A percentile compares a stretch with the other conserved stretches of the same genome.
These are phyloP conservation scores for Lithohypha guttulata DNA, from an alignment of 2,329 filamentous ascomycete genomes.

Conservation along the genomic window DNA sequence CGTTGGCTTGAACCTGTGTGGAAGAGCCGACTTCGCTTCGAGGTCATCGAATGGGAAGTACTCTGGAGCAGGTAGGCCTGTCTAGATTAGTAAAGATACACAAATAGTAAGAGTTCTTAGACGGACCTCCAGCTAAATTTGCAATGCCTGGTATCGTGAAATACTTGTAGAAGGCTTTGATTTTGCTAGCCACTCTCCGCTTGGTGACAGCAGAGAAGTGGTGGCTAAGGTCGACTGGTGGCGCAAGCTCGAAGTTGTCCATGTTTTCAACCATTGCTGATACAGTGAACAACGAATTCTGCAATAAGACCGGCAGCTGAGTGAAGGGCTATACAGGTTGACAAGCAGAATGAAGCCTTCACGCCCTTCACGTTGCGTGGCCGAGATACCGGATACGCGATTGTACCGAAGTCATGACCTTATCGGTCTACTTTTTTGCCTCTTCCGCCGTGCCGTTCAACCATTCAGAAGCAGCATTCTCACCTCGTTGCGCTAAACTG, in stretches of 20 bases:
- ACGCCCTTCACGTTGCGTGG: not conserved
- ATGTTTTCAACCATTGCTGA: not conserved
- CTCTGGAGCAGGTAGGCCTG: conserved; percentile 66
- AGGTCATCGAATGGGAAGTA: conserved; percentile 90
- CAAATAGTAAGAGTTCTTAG: too few species aligned
- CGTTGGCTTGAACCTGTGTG: conserved; percentile 62
- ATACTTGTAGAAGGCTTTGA: conserved; percentile 82
- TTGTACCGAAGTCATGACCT: not conserved
- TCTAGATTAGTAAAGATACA: conserved; percentile 13
- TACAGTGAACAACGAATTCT: too few species aligned
- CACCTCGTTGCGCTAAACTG: too few species aligned
- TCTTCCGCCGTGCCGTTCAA: too few species aligned
- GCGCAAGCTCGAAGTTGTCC: conserved; percentile 27
- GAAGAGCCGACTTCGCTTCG: conserved; percentile 66
- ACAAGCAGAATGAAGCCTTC: not conserved
- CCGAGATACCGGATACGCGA: not conserved
- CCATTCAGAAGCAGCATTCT: too few species aligned
- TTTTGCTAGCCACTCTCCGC: conserved; percentile 50
- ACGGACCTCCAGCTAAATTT: conserved; percentile 49
- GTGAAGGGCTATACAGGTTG: not conserved
- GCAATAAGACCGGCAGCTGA: too few species aligned
- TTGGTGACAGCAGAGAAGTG: conserved; percentile 63
- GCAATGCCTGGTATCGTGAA: conserved; percentile 54
- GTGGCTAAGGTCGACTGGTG: conserved; percentile 66
- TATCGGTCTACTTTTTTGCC: too few species aligned